Base-by-base conservation (phyloP, 2,329 filamentous ascomycete species). In the Teratosphaeriaceae sp. region DNA sequence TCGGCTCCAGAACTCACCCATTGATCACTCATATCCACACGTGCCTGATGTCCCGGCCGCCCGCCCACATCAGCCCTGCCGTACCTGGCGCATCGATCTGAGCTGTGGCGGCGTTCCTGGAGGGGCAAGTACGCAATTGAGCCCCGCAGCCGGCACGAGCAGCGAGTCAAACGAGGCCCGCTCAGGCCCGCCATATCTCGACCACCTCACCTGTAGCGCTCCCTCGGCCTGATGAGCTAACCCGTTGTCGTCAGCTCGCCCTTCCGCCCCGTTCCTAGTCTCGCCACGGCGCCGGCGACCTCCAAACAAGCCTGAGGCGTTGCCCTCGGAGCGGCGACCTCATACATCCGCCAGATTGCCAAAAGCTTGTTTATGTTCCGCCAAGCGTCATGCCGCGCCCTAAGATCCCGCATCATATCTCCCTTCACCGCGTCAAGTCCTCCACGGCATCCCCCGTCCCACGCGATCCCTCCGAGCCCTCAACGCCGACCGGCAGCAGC, bases 341-440 rank as follows among this genome's bases (percentile, higher is more conserved):
- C n/a, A n/a, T n/a, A 15, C 31, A 6, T 34, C n/a, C 15, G 20
- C 9, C 24, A 16, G 15, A 3, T 19, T 26, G 24, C 21, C 24
- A 9, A 34, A 34, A 19, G 31, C 31, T 34, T 34, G 31, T 34
- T 18, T 12, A 3, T 5, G 6, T 7, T 18, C 15, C 15, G 31
- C 31, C 27, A 34, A 20, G 15, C 15, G 15, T 18, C 11, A 65
- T 57, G 55, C 53, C 57, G 51, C 59, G 50, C 23, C 56, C 54
- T 12, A 55, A 58, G 38, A 46, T 63, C 24, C 49, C 59, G 6
- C 49, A 52, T 16, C 59, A 59, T 37, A 54, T 63, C 36, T 60
- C 59, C 36, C 57, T 63, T 13, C 51, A 54, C 33, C 51, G 60
- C 15, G 45, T 57, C 35, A 61, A 60, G 46, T 53, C 48, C 47